phyloP scores from a whole-genome alignment of 129 eudicot species.

The Cynara cardunculus region DNA sequence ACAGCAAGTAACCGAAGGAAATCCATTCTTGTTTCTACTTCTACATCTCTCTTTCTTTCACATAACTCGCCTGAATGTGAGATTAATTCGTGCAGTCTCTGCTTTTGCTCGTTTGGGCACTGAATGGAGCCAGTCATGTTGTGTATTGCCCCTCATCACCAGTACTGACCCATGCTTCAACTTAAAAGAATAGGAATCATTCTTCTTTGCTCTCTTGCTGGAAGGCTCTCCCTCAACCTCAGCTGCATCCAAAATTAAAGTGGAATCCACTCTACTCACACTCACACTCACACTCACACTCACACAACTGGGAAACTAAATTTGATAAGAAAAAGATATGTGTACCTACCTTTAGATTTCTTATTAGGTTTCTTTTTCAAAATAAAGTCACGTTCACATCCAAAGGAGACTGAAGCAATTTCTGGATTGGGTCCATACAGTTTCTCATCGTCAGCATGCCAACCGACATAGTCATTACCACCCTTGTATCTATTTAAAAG shows the following conservation, averaged over 20 bases:
- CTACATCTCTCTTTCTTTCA: background rate
- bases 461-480: slow-evolving; percentile 88
- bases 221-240: slow-evolving; percentile 42
- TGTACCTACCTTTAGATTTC: slow-evolving; percentile 36
- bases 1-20: background rate
- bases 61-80: slow-evolving; percentile 73
- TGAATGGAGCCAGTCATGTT: slow-evolving; percentile 90
- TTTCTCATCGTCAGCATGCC: slow-evolving; percentile 97
- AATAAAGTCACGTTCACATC: slow-evolving; percentile 87
- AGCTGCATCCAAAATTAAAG: slow-evolving; percentile 1
- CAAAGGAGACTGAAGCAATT: slow-evolving; percentile 88
- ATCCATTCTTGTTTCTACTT: background rate
- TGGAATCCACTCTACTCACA: too few relatives aligned
- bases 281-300: too few relatives aligned
- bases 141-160: slow-evolving; percentile 85
- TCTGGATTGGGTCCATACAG: slow-evolving; percentile 85
- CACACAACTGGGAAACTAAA: background rate
- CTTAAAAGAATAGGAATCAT: slow-evolving; percentile 22
- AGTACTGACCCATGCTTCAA: slow-evolving; percentile 84
- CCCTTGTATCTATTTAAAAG: slow-evolving; percentile 79
- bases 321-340: background rate
- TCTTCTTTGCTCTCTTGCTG: slow-evolving; percentile 54
- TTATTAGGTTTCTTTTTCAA: slow-evolving; percentile 58
- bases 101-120: slow-evolving; percentile 89
- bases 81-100: slow-evolving; percentile 62